Percentiles rank a stretch among this genome's conserved stretches.
Evolutionary conservation across 148 eudicot species (phyloP).

Genomic region (Fagopyrum esculentum): DNA sequence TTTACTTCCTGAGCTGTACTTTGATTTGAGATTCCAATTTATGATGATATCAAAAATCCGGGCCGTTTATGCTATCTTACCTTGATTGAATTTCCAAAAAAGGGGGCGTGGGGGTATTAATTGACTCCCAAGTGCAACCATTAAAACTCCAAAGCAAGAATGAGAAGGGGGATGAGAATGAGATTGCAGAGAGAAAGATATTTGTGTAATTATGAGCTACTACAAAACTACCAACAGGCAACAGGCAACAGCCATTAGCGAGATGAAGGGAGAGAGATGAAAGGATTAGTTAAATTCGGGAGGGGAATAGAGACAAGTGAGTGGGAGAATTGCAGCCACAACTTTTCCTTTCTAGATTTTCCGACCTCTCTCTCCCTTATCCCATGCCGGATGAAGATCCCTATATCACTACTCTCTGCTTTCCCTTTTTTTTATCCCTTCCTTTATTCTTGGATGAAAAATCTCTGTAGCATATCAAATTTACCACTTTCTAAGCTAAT

Average conservation of each 20-base stretch:
- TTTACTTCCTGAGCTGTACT: neutral
- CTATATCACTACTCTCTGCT: neutral
- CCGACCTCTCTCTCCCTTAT: slow-evolving; percentile 10
- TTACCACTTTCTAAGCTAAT: too few relatives aligned
- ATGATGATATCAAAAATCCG: neutral
- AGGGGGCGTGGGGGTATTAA: neutral
- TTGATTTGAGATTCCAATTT: neutral
- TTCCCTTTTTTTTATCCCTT: too few relatives aligned
- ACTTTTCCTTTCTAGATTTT: slow-evolving; percentile 28
- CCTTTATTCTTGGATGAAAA: too few relatives aligned
- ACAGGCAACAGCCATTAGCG: neutral
- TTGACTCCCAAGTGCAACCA: neutral
- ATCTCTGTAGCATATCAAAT: too few relatives aligned
- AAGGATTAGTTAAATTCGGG: slow-evolving; percentile 29
- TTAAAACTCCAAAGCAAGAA: neutral
- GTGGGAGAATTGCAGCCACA: slow-evolving; percentile 65
- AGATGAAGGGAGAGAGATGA: slow-evolving; percentile 1
- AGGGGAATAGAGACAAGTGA: slow-evolving; percentile 27
- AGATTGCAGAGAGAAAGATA: neutral
- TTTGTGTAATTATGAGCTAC: neutral
- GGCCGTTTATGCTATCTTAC: neutral
- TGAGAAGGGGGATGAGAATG: neutral
- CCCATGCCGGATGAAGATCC: neutral
- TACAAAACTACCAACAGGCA: neutral
- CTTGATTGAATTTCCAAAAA: neutral